Percentiles rank a stretch among this genome's conserved stretches.
Evolutionary conservation across 805 yeast species (phyloP).

Genomic region (Blastobotrys robertii): DNA sequence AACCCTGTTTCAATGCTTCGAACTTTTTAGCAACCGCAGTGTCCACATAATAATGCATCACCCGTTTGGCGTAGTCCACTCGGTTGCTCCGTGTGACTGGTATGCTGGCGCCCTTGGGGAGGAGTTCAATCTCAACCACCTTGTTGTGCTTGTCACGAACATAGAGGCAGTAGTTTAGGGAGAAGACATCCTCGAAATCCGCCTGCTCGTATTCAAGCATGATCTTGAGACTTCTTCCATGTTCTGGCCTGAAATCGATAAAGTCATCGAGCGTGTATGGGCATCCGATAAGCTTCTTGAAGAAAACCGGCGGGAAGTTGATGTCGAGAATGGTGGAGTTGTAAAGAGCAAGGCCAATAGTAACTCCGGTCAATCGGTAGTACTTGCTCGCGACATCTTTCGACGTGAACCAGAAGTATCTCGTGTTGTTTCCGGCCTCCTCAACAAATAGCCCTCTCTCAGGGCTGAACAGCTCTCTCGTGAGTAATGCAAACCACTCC

Average conservation of each 20-base stretch:
- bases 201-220: conserved; percentile 36
- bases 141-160: conserved; percentile 34
- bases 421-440: conserved; percentile 48
- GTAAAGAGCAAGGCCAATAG: conserved; percentile 82
- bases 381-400: conserved; percentile 17
- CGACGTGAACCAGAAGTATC: conserved; percentile 57
- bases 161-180: conserved; percentile 56
- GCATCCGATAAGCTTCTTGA: conserved; percentile 57
- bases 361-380: conserved; percentile 73
- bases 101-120: conserved; percentile 46
- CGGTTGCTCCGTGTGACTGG: conserved; percentile 53
- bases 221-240: conserved; percentile 42
- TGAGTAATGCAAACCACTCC: conserved; percentile 82
- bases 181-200: conserved; percentile 40
- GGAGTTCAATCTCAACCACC: conserved; percentile 38
- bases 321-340: conserved; percentile 82
- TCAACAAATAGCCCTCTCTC: conserved; percentile 55
- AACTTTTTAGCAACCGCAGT: conserved; percentile 45
- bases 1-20: conserved; percentile 57
- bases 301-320: conserved; percentile 64
- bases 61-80: conserved; percentile 48
- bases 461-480: conserved; percentile 61
- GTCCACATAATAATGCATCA: conserved; percentile 52
- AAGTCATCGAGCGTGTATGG: conserved; percentile 56
- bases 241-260: conserved; percentile 55